These are phyloP conservation scores for Podospora pseudocomata DNA, from an alignment of 495 filamentous ascomycete genomes.

Conservation along the genomic window DNA sequence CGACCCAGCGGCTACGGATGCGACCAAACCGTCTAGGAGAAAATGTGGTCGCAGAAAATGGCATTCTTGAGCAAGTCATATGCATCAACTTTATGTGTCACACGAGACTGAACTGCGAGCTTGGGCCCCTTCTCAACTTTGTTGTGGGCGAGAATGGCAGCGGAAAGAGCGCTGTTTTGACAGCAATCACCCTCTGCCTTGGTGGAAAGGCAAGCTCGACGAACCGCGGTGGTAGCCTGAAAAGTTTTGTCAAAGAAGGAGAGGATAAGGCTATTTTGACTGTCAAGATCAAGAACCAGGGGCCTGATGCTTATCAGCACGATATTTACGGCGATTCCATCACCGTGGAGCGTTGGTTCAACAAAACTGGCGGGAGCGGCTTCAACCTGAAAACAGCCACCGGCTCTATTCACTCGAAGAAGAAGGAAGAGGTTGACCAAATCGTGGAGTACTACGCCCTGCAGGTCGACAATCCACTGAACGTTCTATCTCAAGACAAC, in stretches of 20 bases:
- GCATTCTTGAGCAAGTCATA: constrained; percentile 75
- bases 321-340: constrained; percentile 85
- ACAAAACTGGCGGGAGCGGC: constrained; percentile 66
- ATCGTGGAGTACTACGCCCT: constrained; percentile 89
- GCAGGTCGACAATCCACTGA: constrained; percentile 96
- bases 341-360: constrained; percentile 85
- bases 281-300: constrained; percentile 87
- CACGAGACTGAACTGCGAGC: constrained; percentile 65
- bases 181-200: constrained; percentile 87
- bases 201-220: constrained; percentile 92
- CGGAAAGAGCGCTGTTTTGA: constrained; percentile 97
- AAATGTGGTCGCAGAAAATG: constrained; percentile 76
- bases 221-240: constrained; percentile 89
- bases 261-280: constrained; percentile 55
- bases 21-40: constrained; percentile 53
- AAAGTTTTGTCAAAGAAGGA: constrained; percentile 90
- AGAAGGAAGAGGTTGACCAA: constrained; percentile 84
- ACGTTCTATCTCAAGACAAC: constrained; percentile 94
- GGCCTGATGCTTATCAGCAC: constrained; percentile 74
- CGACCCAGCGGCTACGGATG: constrained; percentile 62
- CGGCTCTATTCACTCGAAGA: constrained; percentile 72
- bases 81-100: constrained; percentile 98
- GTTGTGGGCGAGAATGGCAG: constrained; percentile 97
- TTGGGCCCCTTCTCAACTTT: constrained; percentile 95
- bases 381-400: constrained; percentile 80